Evolutionary conservation across 768 basidiomycete species (phyloP).

Genomic region (Sporobolomyces roseus): DNA sequence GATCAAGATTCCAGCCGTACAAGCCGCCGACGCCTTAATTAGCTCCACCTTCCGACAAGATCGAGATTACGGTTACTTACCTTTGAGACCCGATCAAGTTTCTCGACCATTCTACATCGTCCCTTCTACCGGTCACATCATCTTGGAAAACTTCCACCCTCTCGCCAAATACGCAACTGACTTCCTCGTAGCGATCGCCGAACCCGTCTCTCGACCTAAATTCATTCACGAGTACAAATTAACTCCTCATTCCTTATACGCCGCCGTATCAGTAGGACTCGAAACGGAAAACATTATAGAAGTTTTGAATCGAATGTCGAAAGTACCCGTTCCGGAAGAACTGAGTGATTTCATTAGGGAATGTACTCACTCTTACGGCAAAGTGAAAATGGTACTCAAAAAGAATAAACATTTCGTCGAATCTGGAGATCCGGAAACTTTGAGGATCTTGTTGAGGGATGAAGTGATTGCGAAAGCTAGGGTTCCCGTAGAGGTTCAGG

Average conservation of each 20-base stretch:
- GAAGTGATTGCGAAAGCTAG: constrained; percentile 76
- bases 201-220: constrained; percentile 97
- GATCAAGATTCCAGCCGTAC: constrained; percentile 8
- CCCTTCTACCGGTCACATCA: constrained; percentile 73
- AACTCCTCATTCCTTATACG: constrained; percentile 95
- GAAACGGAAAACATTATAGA: constrained; percentile 98
- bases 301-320: constrained; percentile 57
- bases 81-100: constrained; percentile 83
- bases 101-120: constrained; percentile 95
- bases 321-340: constrained; percentile 77
- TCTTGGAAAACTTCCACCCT: constrained; percentile 94
- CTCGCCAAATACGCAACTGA: constrained; percentile 98
- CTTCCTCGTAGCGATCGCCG: constrained; percentile 94
- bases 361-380: constrained; percentile 92
- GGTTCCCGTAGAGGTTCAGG: constrained; percentile 50
- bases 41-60: constrained; percentile 24
- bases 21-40: constrained; percentile 15
- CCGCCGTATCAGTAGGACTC: constrained; percentile 94
- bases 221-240: constrained; percentile 99
- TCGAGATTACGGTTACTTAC: constrained; percentile 73
- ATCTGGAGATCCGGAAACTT: constrained; percentile 86
- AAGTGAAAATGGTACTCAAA: constrained; percentile 95
- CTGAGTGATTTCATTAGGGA: constrained; percentile 84
- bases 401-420: constrained; percentile 98
- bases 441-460: constrained; percentile 83